Conservation (phyloP, 768 basidiomycete species). For the Saitozyma podzolica region DNA sequence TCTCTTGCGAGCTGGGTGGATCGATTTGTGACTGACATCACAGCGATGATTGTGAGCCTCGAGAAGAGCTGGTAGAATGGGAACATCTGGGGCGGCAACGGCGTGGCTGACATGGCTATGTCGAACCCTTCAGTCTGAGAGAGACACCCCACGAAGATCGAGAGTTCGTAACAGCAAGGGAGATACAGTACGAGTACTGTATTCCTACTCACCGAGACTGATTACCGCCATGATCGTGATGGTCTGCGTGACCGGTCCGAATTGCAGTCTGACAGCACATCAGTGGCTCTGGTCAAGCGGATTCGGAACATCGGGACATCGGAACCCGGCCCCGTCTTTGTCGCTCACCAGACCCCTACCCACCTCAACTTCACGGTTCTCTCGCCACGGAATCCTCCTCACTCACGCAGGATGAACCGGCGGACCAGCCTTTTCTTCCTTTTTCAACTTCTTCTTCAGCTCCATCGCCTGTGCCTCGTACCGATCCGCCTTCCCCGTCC, state of each 20-base stretch:
- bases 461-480: constrained; percentile 23
- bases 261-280: constrained; percentile 31
- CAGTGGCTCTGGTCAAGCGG: too few relatives aligned
- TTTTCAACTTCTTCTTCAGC: constrained; percentile 29
- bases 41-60: constrained; percentile 32
- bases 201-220: constrained; percentile 27
- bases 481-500: constrained; percentile 13
- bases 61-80: constrained; percentile 39
- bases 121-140: background rate
- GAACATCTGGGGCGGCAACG: constrained; percentile 24
- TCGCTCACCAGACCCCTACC: too few relatives aligned
- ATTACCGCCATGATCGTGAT: constrained; percentile 36
- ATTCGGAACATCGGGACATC: background rate
- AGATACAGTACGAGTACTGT: background rate
- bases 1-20: too few relatives aligned
- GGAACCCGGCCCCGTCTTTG: too few relatives aligned
- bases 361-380: too few relatives aligned
- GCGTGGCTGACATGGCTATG: constrained; percentile 14
- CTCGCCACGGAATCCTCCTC: background rate
- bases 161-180: background rate
- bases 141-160: too few relatives aligned
- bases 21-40: constrained; percentile 20
- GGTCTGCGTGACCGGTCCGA: constrained; percentile 37
- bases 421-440: constrained; percentile 22
- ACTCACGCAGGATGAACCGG: constrained; percentile 43